Evolutionary conservation across 148 eudicot species (phyloP), one percentile per base, ranked within the genome.

Genomic region (Rhododendron mucronatum): DNA sequence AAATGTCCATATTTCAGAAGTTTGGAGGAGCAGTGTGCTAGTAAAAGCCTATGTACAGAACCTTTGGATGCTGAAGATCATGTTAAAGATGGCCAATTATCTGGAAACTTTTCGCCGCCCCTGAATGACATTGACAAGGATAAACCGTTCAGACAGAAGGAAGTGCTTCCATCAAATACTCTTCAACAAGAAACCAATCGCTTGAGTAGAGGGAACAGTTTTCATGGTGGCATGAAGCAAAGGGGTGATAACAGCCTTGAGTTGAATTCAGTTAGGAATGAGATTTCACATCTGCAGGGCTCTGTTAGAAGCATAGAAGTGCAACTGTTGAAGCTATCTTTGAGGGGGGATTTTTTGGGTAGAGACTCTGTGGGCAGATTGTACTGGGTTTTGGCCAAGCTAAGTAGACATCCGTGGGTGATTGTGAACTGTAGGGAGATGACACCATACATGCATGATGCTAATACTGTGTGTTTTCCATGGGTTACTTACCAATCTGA

Each of bases 281-380:
- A 88, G 69, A 85, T 91, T 20, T 86, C 89, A 83, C 82, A 28
- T 53, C 89, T 90, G 84, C 90, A 90, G 80, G 89, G 86, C 69
- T 91, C 94, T 53, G 84, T 92, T 88, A 85, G 87, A 75, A 84
- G 87, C 82, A 83, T 82, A 76, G 91, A 91, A 75, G 74, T 86
- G 63, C 92, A 91, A 85, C 91, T 94, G 74, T 50, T 93, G 88
- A 93, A 93, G 84, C 87, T 90, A 71, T 93, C 93, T 83, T 51
- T 86, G 47, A 88, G 97, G 83, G 90, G 89, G 93, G 95, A 93
- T 18, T 93, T 87, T 92, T 88, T 94, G 57, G 97, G 94, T 63
- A 82, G 89, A 35, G 95, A 94, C 88, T 88, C 91, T 83, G 89
- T 65, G 75, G 92, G 93, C 51, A 88, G 92, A 78, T 88, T 90